Conservation (phyloP, 768 basidiomycete genomes). For the Xanthoconium stramineum region DNA sequence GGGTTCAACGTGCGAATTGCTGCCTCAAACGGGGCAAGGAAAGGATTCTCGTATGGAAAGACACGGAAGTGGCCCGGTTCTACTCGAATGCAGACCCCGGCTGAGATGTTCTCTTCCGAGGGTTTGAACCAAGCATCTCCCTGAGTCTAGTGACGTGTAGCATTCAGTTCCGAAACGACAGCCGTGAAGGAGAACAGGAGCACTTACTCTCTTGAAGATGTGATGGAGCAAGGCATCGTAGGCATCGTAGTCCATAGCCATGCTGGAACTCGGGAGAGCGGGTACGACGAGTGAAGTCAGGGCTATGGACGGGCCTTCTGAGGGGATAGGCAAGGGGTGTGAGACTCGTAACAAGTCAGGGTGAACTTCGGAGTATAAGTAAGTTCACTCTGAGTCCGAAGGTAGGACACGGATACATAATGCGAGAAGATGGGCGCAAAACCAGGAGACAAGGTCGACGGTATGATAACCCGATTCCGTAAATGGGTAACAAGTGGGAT, state of each 20-base stretch:
- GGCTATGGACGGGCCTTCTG: neutral
- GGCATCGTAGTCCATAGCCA: conserved; percentile 59
- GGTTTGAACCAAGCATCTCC: conserved; percentile 87
- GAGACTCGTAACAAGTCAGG: neutral
- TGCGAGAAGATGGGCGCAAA: neutral
- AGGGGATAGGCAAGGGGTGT: neutral
- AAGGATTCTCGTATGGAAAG: conserved; percentile 84
- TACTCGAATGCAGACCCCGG: conserved; percentile 74
- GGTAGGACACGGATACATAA: neutral
- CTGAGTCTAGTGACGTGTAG: conserved; percentile 52
- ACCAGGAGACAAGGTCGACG: neutral
- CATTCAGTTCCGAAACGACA: neutral
- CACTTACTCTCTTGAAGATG: conserved; percentile 67
- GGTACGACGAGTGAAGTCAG: neutral
- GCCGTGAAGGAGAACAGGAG: neutral
- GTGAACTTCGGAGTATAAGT: conserved; percentile 19
- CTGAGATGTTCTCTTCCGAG: conserved; percentile 75
- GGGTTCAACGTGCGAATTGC: conserved; percentile 76
- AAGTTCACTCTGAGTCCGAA: neutral
- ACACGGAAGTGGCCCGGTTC: conserved; percentile 69
- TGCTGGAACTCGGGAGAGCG: conserved; percentile 1
- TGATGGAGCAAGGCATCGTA: conserved; percentile 79
- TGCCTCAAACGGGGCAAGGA: conserved; percentile 76
- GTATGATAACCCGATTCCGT: conserved; percentile 7
- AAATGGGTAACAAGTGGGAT: neutral